Percentiles rank a stretch among this genome's conserved stretches.
These are phyloP conservation scores for Pythium vanterpoolii DNA, from an alignment of 352 stramenopile species.

Conservation along the genomic window DNA sequence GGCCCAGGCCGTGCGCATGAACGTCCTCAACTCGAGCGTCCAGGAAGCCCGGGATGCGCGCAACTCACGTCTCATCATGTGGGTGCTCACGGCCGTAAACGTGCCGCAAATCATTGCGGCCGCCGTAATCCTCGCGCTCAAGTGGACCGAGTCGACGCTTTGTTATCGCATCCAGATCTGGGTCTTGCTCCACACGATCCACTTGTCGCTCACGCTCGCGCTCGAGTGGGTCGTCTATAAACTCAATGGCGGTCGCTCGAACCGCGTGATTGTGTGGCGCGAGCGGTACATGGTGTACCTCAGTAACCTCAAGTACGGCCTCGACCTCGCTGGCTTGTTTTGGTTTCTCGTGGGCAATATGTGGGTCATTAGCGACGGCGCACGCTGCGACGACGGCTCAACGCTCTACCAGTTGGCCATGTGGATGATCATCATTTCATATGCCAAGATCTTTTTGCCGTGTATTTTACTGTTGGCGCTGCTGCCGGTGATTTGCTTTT, in stretches of 20 bases:
- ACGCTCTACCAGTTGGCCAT: constrained; percentile 82
- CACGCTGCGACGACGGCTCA: constrained; percentile 72
- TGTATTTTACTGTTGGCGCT: constrained; percentile 88
- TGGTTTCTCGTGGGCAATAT: constrained; percentile 89
- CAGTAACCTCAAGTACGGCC: constrained; percentile 77
- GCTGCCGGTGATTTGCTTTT: constrained; percentile 93
- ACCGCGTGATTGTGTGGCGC: constrained; percentile 53
- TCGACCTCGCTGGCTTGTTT: constrained; percentile 75
- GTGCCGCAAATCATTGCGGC: constrained; percentile 69
- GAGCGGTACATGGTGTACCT: constrained; percentile 68
- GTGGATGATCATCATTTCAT: constrained; percentile 92
- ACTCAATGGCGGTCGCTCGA: constrained; percentile 50
- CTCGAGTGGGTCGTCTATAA: constrained; percentile 81
- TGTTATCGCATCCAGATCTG: constrained; percentile 85
- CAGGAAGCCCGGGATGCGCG: constrained; percentile 75
- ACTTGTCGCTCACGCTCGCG: constrained; percentile 60
- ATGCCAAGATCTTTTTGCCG: constrained; percentile 92
- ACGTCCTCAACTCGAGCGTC: constrained; percentile 82
- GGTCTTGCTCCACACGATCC: constrained; percentile 72
- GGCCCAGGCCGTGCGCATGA: constrained; percentile 75
- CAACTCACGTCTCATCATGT: constrained; percentile 80
- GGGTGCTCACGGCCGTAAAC: constrained; percentile 72
- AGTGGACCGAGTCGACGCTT: constrained; percentile 65
- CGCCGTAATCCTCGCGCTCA: constrained; percentile 51
- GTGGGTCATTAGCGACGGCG: constrained; percentile 85